phyloP scores from a whole-genome alignment of 2,329 filamentous ascomycete species.

The Claviceps lovelessii region DNA sequence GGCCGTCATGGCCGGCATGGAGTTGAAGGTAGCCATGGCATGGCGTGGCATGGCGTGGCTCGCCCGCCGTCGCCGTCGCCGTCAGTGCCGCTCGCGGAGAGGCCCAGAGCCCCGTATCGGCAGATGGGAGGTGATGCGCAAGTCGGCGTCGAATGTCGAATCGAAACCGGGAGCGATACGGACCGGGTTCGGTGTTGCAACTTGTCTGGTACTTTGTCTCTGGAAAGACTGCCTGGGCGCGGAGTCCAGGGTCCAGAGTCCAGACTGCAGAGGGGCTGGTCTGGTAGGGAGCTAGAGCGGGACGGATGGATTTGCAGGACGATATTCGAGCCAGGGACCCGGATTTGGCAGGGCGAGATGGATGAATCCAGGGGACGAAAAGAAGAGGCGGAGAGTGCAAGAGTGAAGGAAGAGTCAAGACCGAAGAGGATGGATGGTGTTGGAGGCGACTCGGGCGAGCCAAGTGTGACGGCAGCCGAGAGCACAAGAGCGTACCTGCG shows the following conservation, averaged over 20 bases:
- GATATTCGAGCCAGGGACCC: background rate
- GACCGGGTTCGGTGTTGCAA: no score
- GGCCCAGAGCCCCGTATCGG: background rate
- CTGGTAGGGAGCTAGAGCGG: no score
- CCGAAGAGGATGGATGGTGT: background rate
- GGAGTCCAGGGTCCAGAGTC: no score
- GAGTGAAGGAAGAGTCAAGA: background rate
- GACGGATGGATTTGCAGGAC: background rate
- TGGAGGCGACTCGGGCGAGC: background rate
- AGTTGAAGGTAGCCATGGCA: conserved; percentile 46
- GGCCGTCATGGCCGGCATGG: conserved; percentile 36
- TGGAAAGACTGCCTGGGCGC: no score
- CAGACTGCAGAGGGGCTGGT: no score
- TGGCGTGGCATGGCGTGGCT: conserved; percentile 14
- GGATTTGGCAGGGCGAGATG: background rate
- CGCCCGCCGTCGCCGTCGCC: conserved; percentile 9
- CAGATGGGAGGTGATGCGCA: background rate
- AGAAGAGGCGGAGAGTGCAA: background rate
- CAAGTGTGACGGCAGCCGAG: background rate
- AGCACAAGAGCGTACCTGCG: background rate
- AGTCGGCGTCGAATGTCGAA: background rate
- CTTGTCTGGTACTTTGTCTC: no score
- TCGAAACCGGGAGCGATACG: background rate
- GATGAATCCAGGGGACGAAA: background rate
- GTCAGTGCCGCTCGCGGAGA: conserved; percentile 12